Conservation (phyloP, 2,329 filamentous ascomycete species). For the Pseudogymnoascus sp. region DNA sequence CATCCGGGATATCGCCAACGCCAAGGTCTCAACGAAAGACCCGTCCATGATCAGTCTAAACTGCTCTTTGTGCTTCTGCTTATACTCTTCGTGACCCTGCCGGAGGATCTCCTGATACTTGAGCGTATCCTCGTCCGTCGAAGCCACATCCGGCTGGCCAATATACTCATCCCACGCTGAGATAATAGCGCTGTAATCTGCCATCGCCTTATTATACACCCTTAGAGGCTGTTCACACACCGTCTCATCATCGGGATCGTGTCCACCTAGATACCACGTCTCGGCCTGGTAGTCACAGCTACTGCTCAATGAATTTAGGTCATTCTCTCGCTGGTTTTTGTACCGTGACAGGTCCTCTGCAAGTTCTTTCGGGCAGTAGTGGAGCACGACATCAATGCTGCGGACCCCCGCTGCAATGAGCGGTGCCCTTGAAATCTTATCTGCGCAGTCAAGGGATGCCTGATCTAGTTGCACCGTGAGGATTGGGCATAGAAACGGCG, state of each 20-base stretch:
- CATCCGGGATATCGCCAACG: conserved; percentile 8
- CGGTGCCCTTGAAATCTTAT: background rate
- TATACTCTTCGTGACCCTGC: background rate
- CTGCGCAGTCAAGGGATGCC: background rate
- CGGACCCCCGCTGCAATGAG: background rate
- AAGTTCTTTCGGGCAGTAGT: conserved; percentile 6
- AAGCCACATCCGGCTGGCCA: background rate
- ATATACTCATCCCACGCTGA: background rate
- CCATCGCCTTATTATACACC: background rate
- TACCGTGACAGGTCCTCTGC: background rate
- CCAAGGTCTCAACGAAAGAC: background rate
- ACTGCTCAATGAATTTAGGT: background rate
- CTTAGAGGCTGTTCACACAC: too few species aligned
- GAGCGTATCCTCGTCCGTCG: background rate
- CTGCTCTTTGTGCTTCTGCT: background rate
- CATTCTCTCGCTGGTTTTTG: background rate
- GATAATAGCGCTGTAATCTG: background rate
- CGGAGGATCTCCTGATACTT: background rate
- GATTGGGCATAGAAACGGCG: background rate
- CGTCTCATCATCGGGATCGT: too few species aligned
- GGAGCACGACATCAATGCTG: background rate
- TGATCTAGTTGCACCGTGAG: background rate
- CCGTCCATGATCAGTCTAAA: background rate
- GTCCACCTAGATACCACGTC: too few species aligned
- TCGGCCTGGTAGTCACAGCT: too few species aligned